phyloP scores from a whole-genome alignment of 169 alveolate species.

The Plasmodium coatneyi region DNA sequence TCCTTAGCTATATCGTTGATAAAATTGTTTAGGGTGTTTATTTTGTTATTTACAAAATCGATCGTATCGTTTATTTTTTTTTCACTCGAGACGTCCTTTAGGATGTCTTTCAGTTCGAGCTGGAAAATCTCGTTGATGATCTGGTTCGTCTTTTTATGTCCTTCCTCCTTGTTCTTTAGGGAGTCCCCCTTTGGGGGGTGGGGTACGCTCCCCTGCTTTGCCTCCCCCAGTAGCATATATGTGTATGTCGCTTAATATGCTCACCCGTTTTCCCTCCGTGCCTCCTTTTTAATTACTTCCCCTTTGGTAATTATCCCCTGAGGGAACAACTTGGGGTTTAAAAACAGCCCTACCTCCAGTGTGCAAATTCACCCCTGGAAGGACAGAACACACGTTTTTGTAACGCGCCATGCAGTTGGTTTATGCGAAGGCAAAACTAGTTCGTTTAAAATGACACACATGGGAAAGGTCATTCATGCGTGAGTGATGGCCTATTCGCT shows the following conservation, averaged over 20 bases:
- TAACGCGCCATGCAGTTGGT: background rate
- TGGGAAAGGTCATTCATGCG: background rate
- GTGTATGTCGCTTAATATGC: background rate
- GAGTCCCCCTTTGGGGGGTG: background rate
- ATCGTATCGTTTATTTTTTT: slow-evolving; percentile 40
- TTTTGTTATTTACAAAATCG: slow-evolving; percentile 38
- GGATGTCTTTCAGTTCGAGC: slow-evolving; percentile 29
- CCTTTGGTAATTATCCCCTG: background rate
- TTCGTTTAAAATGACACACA: background rate
- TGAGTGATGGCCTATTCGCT: background rate
- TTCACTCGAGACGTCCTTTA: slow-evolving; percentile 38
- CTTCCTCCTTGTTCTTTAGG: background rate
- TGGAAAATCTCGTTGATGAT: slow-evolving; percentile 21
- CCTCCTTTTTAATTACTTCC: background rate
- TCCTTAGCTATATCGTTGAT: slow-evolving; percentile 46
- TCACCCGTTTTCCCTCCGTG: background rate
- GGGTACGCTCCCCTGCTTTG: background rate
- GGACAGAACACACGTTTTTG: background rate
- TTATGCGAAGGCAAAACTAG: background rate
- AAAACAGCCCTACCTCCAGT: background rate
- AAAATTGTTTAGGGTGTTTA: slow-evolving; percentile 42
- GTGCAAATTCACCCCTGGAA: background rate
- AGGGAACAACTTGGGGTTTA: background rate
- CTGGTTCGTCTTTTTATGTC: background rate
- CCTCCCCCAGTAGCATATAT: background rate